Evolutionary conservation across 177 flowering plant genomes (phyloP).

Genomic region (Tripterygium wilfordii): DNA sequence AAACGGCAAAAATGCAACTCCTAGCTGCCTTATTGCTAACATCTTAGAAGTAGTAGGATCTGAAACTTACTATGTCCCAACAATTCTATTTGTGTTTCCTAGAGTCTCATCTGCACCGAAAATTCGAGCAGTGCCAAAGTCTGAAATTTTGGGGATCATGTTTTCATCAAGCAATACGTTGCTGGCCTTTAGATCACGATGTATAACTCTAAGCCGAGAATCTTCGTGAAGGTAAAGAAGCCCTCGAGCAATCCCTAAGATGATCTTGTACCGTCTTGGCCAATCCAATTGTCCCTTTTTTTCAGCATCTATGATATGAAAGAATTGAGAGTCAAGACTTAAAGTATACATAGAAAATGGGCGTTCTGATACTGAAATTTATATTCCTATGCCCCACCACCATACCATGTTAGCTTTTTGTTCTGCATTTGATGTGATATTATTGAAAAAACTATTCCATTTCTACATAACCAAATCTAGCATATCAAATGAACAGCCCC

Average conservation of each 20-base stretch:
- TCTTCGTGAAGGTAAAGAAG: slow-evolving; percentile 51
- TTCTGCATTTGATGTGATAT: no score
- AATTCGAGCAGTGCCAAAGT: slow-evolving; percentile 56
- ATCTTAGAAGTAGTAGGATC: background rate
- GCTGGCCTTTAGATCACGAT: slow-evolving; percentile 47
- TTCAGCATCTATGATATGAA: slow-evolving; percentile 18
- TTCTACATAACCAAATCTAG: no score
- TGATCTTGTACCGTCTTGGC: slow-evolving; percentile 26
- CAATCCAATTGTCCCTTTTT: slow-evolving; percentile 25
- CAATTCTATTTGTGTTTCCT: slow-evolving; percentile 31
- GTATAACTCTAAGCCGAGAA: slow-evolving; percentile 44
- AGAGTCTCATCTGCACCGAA: slow-evolving; percentile 25
- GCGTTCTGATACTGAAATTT: no score
- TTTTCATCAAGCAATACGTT: slow-evolving; percentile 36
- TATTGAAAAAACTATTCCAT: no score
- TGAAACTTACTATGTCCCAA: slow-evolving; percentile 41
- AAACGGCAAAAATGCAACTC: background rate
- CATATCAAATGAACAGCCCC: no score
- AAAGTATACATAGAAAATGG: no score
- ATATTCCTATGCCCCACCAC: no score
- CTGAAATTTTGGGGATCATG: slow-evolving; percentile 52
- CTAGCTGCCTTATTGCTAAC: background rate
- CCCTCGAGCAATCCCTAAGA: slow-evolving; percentile 41
- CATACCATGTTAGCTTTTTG: no score
- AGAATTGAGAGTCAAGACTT: no score